Base-by-base conservation (phyloP, 2,329 filamentous ascomycete species). In the Alternaria hordeiaustralica region DNA sequence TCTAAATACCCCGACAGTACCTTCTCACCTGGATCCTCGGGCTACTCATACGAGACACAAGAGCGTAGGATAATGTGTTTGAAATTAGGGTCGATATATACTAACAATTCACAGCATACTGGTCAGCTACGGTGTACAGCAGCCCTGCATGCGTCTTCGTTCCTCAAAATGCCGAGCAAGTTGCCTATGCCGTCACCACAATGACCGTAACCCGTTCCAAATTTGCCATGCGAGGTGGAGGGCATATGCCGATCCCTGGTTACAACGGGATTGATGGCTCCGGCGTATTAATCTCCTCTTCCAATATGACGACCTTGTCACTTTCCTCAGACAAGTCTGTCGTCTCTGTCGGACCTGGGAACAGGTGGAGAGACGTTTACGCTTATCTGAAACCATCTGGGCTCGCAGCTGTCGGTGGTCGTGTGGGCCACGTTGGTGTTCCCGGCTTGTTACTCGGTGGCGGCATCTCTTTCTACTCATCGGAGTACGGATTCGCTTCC, bases 361-460 rank as follows among this genome's bases (percentile, higher is more conserved):
- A 72, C 10, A 61, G 68, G 46, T 78, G 77, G 76, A 67, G 67
- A 9, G 69, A 77, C 41, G 75, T 78, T 2, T 79, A 70, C 25
- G 65, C 64, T 1, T 67, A 70, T 25, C 61, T 79, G 2, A 65
- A 77, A 26, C 56, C 60, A 11, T 61, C 50, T 4, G 58, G 63
- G 2, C 65, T 78, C 12, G 66, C 68, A 36, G 70, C 72, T 56
- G 69, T 76, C 9, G 76, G 76, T 3, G 76, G 75, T 3, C 64
- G 77, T 9, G 62, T 77, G 11, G 69, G 67, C 13, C 70, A 69
- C 50, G 74, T 78, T n/a, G 76, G 75, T 20, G 75, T 78, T 4
- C 67, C 73, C 9, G 76, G 76, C 25, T 23, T 75, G 25, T 60
- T 74, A 2, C 69, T 77, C n/a, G 74, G 75, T 12, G 71, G 72